Evolutionary conservation across 176 grass and related monocot genomes (phyloP).

Genomic region (Oryza coarctata): DNA sequence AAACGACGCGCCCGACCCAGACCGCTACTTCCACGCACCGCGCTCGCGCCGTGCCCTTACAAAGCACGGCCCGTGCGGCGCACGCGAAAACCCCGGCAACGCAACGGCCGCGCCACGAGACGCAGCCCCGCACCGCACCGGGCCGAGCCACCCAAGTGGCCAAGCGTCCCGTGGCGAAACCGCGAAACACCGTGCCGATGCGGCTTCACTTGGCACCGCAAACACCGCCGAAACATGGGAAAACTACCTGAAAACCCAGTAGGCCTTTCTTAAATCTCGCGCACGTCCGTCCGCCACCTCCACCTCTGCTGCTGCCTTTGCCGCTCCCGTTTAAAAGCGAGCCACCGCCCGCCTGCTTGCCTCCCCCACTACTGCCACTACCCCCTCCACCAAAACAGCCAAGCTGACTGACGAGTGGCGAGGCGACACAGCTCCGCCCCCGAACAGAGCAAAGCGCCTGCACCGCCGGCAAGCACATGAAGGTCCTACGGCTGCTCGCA

Average conservation of each 20-base stretch:
- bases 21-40: neutral
- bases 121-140: neutral
- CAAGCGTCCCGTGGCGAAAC: neutral
- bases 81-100: neutral
- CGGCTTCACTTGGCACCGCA: neutral
- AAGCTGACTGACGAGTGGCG: neutral
- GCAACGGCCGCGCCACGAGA: neutral
- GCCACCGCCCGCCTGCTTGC: neutral
- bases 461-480: constrained; percentile 18
- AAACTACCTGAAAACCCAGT: neutral
- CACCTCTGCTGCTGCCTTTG: constrained; percentile 19
- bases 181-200: too few species aligned
- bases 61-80: neutral
- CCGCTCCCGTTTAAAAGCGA: constrained; percentile 51
- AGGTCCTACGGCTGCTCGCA: constrained; percentile 49
- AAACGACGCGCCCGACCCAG: neutral
- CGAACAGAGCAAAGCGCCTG: neutral
- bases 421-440: neutral
- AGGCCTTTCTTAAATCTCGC: neutral
- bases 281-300: neutral
- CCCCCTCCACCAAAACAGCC: neutral
- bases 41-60: neutral
- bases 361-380: neutral
- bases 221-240: constrained; percentile 17
- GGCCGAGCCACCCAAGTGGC: neutral